Percentiles rank a stretch among this genome's conserved stretches.
phyloP scores from a whole-genome alignment of 495 filamentous ascomycete species.

The Recurvomyces mirabilis region DNA sequence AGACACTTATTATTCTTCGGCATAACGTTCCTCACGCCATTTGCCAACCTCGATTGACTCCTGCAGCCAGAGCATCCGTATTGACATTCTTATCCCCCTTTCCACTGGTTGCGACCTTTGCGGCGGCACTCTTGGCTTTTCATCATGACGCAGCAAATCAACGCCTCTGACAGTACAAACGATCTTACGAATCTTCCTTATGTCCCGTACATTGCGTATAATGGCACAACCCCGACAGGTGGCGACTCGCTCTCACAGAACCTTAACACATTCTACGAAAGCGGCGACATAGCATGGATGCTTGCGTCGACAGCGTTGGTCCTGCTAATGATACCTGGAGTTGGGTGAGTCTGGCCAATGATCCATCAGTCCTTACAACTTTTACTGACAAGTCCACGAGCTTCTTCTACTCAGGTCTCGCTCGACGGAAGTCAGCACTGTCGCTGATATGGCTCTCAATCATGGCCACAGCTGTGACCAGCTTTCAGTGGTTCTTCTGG shows the following conservation, averaged over 20 bases:
- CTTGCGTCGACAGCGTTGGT: conserved; percentile 80
- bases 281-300: conserved; percentile 88
- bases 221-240: conserved; percentile 53
- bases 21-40: too few species aligned
- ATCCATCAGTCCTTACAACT: neutral
- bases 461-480: conserved; percentile 82
- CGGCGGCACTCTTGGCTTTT: too few species aligned
- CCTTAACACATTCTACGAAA: conserved; percentile 54
- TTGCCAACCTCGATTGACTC: too few species aligned
- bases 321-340: conserved; percentile 94
- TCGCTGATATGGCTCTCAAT: conserved; percentile 94
- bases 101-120: too few species aligned
- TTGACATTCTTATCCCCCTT: too few species aligned
- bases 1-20: too few species aligned
- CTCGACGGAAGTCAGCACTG: conserved; percentile 90
- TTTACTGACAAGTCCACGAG: conserved; percentile 27
- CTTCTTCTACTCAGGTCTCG: conserved; percentile 97
- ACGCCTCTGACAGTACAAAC: too few species aligned
- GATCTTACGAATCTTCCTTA: conserved; percentile 14
- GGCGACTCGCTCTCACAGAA: conserved; percentile 64
- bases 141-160: too few species aligned
- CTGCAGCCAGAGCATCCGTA: too few species aligned
- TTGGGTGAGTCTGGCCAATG: conserved; percentile 46
- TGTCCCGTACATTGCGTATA: conserved; percentile 33
- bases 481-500: conserved; percentile 99